These are phyloP conservation scores for Halenospora varia DNA, from an alignment of 495 filamentous ascomycete species.

Conservation along the genomic window DNA sequence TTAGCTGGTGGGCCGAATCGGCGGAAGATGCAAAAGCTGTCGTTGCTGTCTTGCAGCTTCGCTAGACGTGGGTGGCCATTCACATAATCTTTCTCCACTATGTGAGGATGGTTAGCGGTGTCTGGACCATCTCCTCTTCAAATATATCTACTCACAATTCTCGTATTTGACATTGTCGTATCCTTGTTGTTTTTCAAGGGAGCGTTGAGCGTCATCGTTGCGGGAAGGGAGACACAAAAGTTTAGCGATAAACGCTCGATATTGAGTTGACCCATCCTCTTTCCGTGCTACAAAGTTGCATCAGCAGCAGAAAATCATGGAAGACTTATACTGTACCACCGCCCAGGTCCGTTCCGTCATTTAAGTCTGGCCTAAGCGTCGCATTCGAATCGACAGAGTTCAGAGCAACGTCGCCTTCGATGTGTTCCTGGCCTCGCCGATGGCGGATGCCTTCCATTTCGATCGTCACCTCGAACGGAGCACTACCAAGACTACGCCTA, in stretches of 20 bases:
- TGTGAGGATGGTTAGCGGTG: not conserved
- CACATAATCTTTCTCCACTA: constrained; percentile 30
- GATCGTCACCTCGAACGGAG: not conserved
- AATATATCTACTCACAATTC: not conserved
- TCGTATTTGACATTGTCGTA: constrained; percentile 3
- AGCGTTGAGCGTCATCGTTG: not conserved
- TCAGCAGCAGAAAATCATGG: too few species aligned
- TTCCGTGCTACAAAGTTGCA: too few species aligned
- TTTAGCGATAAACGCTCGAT: not conserved
- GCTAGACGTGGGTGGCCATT: constrained; percentile 32
- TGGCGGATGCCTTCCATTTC: not conserved
- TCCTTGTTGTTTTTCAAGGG: not conserved
- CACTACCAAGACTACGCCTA: not conserved
- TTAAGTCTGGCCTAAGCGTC: not conserved
- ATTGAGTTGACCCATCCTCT: too few species aligned
- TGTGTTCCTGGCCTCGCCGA: not conserved
- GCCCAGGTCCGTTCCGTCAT: not conserved
- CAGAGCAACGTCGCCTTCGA: not conserved
- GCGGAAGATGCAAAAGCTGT: constrained; percentile 31
- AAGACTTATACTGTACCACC: too few species aligned
- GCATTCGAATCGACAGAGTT: not conserved
- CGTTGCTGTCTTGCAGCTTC: constrained; percentile 29
- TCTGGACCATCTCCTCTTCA: not conserved
- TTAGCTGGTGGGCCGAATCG: constrained; percentile 28
- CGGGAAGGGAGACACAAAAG: not conserved